A percentile compares a stretch with the other conserved stretches of the same genome.
Conservation (phyloP, 495 filamentous ascomycete genomes). For the Penicillium steckii region DNA sequence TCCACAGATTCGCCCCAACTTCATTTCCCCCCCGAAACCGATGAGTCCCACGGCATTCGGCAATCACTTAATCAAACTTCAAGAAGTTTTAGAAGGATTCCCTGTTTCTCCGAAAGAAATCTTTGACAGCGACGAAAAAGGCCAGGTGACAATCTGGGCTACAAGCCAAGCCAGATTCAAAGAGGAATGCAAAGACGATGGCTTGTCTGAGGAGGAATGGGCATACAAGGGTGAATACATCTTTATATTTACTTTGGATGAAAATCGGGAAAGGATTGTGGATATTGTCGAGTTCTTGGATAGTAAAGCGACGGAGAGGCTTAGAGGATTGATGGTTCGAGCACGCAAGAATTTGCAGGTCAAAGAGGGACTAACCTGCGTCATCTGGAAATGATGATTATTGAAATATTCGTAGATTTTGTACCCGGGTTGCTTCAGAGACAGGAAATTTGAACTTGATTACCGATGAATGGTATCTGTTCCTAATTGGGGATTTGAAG, state of each 20-base stretch:
- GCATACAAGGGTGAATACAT: slow-evolving; percentile 33
- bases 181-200: slow-evolving; percentile 17
- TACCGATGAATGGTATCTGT: too few species aligned
- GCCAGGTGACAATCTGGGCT: slow-evolving; percentile 28
- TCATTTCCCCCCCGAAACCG: slow-evolving; percentile 18
- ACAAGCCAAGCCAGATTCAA: slow-evolving; percentile 14
- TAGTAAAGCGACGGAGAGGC: slow-evolving; percentile 11
- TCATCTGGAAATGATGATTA: not conserved
- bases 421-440: too few species aligned
- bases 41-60: slow-evolving; percentile 16
- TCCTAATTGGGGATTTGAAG: too few species aligned
- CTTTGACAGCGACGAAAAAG: slow-evolving; percentile 17
- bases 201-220: slow-evolving; percentile 19
- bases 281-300: slow-evolving; percentile 38
- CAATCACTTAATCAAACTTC: slow-evolving; percentile 14
- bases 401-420: too few species aligned
- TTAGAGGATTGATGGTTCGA: slow-evolving; percentile 2
- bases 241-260: slow-evolving; percentile 41
- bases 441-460: too few species aligned
- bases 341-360: slow-evolving; percentile 3
- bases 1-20: slow-evolving; percentile 21
- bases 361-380: slow-evolving; percentile 8
- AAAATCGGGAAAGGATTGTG: slow-evolving; percentile 28
- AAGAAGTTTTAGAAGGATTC: slow-evolving; percentile 18
- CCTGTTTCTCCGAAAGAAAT: slow-evolving; percentile 24